These are phyloP conservation scores for Phialemonium atrogriseum DNA, from an alignment of 2,329 filamentous ascomycete genomes.

Conservation along the genomic window DNA sequence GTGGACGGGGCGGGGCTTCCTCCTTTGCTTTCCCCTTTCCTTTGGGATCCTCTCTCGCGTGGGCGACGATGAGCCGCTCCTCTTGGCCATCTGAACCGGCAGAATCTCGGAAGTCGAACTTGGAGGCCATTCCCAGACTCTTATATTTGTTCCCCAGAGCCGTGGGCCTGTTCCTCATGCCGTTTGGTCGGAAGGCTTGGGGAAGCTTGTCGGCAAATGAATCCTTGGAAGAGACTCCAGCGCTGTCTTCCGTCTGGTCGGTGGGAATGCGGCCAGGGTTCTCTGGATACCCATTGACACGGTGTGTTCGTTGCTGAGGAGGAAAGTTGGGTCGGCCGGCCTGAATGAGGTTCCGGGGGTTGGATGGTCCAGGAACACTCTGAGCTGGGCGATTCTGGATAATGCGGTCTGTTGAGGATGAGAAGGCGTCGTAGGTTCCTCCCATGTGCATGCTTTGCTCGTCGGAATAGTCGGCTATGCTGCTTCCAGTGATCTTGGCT, in stretches of 20 bases:
- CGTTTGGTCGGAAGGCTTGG: conserved; percentile 7
- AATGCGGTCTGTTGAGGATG: conserved; percentile 19
- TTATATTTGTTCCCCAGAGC: conserved; percentile 2
- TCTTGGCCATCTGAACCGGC: conserved; percentile 1
- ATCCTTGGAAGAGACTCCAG: conserved; percentile 7
- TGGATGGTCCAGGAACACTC: conserved; percentile 1
- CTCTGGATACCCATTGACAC: conserved; percentile 21
- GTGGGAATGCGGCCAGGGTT: conserved; percentile 13
- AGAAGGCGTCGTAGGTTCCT: conserved; percentile 12
- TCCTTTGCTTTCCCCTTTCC: no score
- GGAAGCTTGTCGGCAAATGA: conserved; percentile 11
- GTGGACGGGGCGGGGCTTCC: no score
- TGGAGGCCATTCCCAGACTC: background rate
- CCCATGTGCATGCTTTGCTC: conserved; percentile 19
- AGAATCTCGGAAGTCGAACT: no score
- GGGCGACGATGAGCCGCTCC: no score
- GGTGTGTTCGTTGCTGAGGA: conserved; percentile 19
- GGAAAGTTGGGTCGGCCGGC: conserved; percentile 18
- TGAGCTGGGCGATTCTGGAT: conserved; percentile 14
- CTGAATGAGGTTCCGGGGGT: conserved; percentile 11
- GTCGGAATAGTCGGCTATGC: conserved; percentile 21
- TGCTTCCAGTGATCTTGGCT: conserved; percentile 13
- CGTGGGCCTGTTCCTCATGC: conserved; percentile 3
- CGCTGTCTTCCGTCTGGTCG: conserved; percentile 16
- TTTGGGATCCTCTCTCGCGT: no score